Percentiles rank a stretch among this genome's conserved stretches.
Evolutionary conservation across 257 asterid genomes (phyloP).

Genomic region (Plantago elongata): DNA sequence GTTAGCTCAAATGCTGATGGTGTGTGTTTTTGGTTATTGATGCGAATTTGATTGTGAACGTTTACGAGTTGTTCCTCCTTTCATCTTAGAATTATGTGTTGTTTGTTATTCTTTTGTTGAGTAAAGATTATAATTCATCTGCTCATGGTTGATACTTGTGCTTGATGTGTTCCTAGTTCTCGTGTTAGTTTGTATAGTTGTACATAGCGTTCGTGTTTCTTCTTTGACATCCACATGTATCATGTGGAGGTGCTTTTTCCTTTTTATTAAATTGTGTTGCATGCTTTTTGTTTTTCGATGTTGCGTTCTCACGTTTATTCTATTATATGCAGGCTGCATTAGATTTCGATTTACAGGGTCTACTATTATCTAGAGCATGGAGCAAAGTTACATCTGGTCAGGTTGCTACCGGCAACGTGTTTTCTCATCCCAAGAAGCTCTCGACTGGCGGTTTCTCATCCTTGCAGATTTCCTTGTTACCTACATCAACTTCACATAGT

Average conservation of each 20-base stretch:
- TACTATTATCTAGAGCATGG: constrained; percentile 75
- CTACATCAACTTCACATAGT: constrained; percentile 85
- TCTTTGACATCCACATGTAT: no score
- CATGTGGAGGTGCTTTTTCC: neutral
- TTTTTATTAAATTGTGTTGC: neutral
- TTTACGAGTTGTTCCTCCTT: no score
- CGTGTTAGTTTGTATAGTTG: no score
- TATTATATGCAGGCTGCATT: constrained; percentile 37
- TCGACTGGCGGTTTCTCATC: constrained; percentile 75
- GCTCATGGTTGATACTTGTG: no score
- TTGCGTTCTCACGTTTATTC: constrained; percentile 1
- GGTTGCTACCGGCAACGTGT: constrained; percentile 54
- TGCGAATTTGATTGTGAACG: no score
- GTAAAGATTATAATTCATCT: no score
- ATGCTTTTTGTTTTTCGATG: neutral
- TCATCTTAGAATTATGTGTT: no score
- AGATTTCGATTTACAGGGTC: constrained; percentile 38
- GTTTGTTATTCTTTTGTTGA: no score
- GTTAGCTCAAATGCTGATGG: no score
- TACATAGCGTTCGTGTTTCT: no score
- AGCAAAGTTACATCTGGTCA: constrained; percentile 72
- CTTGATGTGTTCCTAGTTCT: no score
- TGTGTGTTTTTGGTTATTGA: no score
- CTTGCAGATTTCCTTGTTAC: constrained; percentile 76
- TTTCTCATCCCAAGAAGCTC: constrained; percentile 80